phyloP scores from a whole-genome alignment of 1,284 basidiomycete species.

The Cutaneotrichosporon mucoides region DNA sequence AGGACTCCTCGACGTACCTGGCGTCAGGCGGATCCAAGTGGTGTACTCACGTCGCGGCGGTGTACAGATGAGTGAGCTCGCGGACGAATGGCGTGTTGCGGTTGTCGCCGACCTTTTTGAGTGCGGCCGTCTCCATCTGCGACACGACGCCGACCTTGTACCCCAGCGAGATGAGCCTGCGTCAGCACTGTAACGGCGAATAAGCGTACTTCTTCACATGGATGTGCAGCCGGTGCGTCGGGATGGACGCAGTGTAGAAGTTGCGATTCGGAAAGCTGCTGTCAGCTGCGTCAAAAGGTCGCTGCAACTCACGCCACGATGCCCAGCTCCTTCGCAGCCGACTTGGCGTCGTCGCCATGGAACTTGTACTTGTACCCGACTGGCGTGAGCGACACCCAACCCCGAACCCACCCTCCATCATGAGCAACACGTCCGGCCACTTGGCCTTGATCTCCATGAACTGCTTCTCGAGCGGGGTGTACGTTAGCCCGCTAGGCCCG shows the following conservation, averaged over 20 bases:
- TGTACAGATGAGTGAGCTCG: slow-evolving; percentile 75
- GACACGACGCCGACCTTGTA: slow-evolving; percentile 87
- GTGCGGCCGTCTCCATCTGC: slow-evolving; percentile 91
- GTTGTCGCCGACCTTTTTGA: slow-evolving; percentile 86
- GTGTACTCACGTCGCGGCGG: slow-evolving; percentile 72
- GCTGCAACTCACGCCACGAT: slow-evolving; percentile 56
- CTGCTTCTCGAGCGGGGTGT: slow-evolving; percentile 80
- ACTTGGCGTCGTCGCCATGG: slow-evolving; percentile 81
- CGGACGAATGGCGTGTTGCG: slow-evolving; percentile 77
- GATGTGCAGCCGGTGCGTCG: slow-evolving; percentile 71
- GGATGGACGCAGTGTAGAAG: slow-evolving; percentile 77
- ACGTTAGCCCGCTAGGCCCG: slow-evolving; percentile 71
- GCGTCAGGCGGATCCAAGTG: neutral
- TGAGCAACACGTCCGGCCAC: slow-evolving; percentile 69
- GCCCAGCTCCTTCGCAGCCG: neutral
- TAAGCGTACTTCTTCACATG: slow-evolving; percentile 74
- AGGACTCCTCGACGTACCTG: slow-evolving; percentile 48
- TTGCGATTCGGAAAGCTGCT: slow-evolving; percentile 65
- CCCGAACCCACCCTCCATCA: slow-evolving; percentile 60
- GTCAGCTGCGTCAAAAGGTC: neutral
- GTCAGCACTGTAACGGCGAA: slow-evolving; percentile 1
- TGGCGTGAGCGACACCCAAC: slow-evolving; percentile 15
- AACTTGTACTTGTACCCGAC: slow-evolving; percentile 87
- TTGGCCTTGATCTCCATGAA: slow-evolving; percentile 66
- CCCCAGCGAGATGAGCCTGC: slow-evolving; percentile 75